A percentile compares a stretch with the other conserved stretches of the same genome.
Conservation (phyloP, 2,329 filamentous ascomycete genomes). For the Aureobasidium vineae region DNA sequence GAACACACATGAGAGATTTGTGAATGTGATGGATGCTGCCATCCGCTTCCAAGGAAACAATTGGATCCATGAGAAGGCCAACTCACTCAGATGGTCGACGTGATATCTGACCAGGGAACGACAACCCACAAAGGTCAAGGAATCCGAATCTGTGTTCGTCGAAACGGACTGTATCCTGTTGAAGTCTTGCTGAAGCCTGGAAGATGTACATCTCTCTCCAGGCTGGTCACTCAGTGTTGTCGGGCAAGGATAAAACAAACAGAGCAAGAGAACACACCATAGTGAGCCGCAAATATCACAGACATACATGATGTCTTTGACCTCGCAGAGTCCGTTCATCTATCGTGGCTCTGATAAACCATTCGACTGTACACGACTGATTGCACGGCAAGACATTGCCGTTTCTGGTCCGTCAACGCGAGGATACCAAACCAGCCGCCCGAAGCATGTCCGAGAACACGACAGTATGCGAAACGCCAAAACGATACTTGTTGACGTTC, state of each 20-base stretch:
- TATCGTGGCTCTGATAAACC: background rate
- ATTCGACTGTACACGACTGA: background rate
- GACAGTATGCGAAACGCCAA: background rate
- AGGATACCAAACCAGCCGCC: background rate
- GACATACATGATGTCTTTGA: too few relatives aligned
- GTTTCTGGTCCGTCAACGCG: background rate
- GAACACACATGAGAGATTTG: too few relatives aligned
- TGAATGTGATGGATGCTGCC: too few relatives aligned
- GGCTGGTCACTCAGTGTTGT: too few relatives aligned
- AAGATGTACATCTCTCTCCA: too few relatives aligned
- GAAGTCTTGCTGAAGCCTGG: background rate
- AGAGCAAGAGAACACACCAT: background rate
- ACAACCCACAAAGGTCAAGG: background rate
- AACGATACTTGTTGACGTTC: background rate
- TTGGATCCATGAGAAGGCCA: too few relatives aligned
- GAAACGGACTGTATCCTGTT: background rate
- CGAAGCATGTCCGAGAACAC: background rate
- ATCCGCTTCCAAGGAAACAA: too few relatives aligned
- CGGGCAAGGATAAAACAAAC: background rate
- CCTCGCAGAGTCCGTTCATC: background rate
- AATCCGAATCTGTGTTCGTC: too few relatives aligned
- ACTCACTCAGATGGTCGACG: too few relatives aligned
- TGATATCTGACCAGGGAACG: background rate
- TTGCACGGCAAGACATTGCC: background rate
- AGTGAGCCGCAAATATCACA: background rate